Base-by-base conservation (phyloP, 495 filamentous ascomycete species). In the Penicillium herquei region DNA sequence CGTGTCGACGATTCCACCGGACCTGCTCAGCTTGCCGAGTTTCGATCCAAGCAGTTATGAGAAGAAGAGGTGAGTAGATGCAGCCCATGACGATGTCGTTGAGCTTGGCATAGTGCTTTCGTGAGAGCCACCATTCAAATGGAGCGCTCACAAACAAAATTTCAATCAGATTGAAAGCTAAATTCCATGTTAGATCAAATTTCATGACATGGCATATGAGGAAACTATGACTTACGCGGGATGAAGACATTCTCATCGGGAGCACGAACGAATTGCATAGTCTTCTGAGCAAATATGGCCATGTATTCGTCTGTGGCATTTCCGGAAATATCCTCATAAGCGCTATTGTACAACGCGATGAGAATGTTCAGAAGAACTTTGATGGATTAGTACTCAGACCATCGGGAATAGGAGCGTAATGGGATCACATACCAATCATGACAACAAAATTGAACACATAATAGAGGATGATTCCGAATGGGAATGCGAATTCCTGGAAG, bases 181-280 rank as follows among this genome's bases (percentile, higher is more conserved):
- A 9, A 32, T 7, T 39, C 21, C 21, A 26, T 1, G 21, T 26
- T 26, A 26, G 21, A n/a, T 37, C 14, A 16, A 39, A 34, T 39
- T 16, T 51, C 11, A n/a, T 1, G 14, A 46, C n/a, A 5, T 46
- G 3, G 6, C 17, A 30, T 45, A 11, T 26, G 7, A 9, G 3
- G 10, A 21, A 18, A 14, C n/a, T 18, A 33, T 31, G 40, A 67
- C 77, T 60, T 68, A 82, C 77, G 91, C 6, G 94, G 85, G 53
- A 98, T 95, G 71, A 93, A 98, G 43, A 98, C 94, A 61, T 98
- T 97, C 70, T 98, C 95, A 62, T 98, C 94, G 0, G 94, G 94
- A 0, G 94, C 95, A 34, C 95, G 90, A 8, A 98, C 90, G 62
- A 96, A 98, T 62, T 92, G 88, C 77, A 97, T 90, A 1, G 92